Conservation (phyloP, 2,329 filamentous ascomycete genomes). For the Scedosporium minutisporum region DNA sequence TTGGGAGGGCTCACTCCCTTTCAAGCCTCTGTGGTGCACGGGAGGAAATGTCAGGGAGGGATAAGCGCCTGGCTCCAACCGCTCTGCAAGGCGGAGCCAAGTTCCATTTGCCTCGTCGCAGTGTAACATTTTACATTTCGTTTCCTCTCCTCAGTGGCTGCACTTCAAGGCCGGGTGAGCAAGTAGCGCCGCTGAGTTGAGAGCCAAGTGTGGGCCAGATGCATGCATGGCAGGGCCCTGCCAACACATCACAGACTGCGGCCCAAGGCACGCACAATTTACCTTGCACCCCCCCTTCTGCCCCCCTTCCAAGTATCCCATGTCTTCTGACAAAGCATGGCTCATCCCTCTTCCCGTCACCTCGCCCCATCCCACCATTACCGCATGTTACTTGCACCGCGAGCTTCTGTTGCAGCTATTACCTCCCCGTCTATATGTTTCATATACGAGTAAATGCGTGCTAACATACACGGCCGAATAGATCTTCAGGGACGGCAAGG, state of each 20-base stretch:
- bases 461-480: neutral
- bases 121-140: neutral
- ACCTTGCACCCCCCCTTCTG: neutral
- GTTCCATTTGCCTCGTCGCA: neutral
- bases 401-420: neutral
- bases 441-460: neutral
- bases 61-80: neutral
- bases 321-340: neutral
- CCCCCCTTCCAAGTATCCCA: neutral
- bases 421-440: neutral
- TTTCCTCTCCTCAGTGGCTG: neutral
- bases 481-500: neutral
- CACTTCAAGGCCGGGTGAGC: neutral
- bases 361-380: neutral
- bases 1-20: neutral
- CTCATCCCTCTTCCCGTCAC: too few species aligned
- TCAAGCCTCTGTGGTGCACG: neutral
- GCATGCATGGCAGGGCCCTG: slow-evolving; percentile 4
- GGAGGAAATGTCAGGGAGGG: neutral
- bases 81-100: neutral
- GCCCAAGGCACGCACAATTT: slow-evolving; percentile 4
- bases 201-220: slow-evolving; percentile 4
- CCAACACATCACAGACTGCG: slow-evolving; percentile 6
- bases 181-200: neutral
- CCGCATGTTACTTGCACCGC: neutral